A percentile compares a stretch with the other conserved stretches of the same genome.
phyloP scores from a whole-genome alignment of 345 rosid species.

The Populus ilicifolia region DNA sequence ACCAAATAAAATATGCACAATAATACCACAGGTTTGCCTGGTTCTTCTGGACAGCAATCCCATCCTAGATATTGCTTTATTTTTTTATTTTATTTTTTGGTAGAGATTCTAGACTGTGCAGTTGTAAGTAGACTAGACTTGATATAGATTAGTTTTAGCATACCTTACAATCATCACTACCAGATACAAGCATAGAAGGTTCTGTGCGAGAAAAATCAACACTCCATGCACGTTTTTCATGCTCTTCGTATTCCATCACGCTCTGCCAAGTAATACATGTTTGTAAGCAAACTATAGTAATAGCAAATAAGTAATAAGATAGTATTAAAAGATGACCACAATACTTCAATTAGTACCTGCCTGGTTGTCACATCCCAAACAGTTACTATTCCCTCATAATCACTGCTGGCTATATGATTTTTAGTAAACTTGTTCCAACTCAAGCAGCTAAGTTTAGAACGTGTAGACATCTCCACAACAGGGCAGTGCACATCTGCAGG shows the following conservation, averaged over 20 bases:
- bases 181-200: constrained; percentile 96
- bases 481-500: constrained; percentile 76
- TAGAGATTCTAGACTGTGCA: not conserved
- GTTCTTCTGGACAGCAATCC: constrained; percentile 1
- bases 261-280: constrained; percentile 40
- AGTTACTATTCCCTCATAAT: constrained; percentile 96
- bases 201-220: constrained; percentile 93
- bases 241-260: constrained; percentile 98
- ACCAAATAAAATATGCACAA: not conserved
- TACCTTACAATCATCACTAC: constrained; percentile 98
- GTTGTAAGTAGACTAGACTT: not conserved
- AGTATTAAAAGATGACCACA: constrained; percentile 6
- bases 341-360: constrained; percentile 44
- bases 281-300: constrained; percentile 6
- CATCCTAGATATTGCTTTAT: too few relatives aligned
- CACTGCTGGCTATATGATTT: constrained; percentile 96
- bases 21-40: not conserved
- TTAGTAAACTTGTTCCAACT: constrained; percentile 95
- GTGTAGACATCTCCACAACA: constrained; percentile 91
- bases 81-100: too few relatives aligned
- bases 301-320: not conserved
- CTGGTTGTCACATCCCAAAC: constrained; percentile 97
- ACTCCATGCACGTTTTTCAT: constrained; percentile 99
- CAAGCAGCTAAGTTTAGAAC: constrained; percentile 95
- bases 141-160: not conserved